Conservation (phyloP, 441 rosid genomes). For the Erysimum cheiri region DNA sequence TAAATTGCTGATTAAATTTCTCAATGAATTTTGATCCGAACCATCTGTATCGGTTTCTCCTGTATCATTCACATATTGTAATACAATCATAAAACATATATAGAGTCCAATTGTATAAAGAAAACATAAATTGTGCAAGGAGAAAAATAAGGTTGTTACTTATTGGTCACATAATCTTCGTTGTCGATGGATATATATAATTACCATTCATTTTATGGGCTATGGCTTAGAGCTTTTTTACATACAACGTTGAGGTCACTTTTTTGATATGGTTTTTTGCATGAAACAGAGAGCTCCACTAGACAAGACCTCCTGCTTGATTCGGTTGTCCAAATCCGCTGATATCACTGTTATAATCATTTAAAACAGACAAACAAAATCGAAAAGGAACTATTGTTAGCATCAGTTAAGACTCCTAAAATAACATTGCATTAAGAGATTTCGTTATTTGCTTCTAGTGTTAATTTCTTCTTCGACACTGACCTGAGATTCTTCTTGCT, state of each 20-base stretch:
- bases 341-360: slow-evolving; percentile 30
- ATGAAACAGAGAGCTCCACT: neutral
- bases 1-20: neutral
- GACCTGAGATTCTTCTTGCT: slow-evolving; percentile 21
- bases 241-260: neutral
- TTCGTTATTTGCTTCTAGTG: neutral
- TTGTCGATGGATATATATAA: too few species aligned
- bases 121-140: neutral
- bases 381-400: neutral
- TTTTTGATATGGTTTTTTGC: neutral
- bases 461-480: slow-evolving; percentile 18
- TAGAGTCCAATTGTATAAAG: neutral
- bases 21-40: neutral
- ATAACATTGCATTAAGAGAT: neutral
- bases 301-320: neutral
- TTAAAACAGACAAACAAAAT: neutral
- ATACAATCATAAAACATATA: slow-evolving; percentile 13
- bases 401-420: slow-evolving; percentile 2
- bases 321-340: neutral
- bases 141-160: neutral
- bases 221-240: neutral
- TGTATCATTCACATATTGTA: neutral
- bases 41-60: neutral
- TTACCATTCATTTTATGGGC: slow-evolving; percentile 1
- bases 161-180: neutral